Evolutionary conservation across 1,139 yeast species (phyloP).

Genomic region (Magnusiomyces suaveolens): DNA sequence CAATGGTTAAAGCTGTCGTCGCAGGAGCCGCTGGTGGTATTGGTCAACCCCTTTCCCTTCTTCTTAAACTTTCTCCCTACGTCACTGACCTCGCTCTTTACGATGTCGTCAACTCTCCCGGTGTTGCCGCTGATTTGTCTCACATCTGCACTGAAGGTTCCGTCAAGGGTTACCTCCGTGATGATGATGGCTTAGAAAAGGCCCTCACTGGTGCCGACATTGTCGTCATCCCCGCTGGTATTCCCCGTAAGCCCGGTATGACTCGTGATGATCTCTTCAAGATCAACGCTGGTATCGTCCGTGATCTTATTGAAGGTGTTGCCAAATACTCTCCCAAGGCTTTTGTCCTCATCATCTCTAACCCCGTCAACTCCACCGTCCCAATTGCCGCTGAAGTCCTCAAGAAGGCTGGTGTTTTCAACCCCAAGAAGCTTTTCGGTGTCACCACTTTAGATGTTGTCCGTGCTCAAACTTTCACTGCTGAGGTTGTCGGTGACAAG

Average conservation of each 20-base stretch:
- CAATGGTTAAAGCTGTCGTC: slow-evolving; percentile 34
- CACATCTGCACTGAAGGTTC: slow-evolving; percentile 78
- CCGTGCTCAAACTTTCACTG: slow-evolving; percentile 76
- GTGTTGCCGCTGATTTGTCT: slow-evolving; percentile 85
- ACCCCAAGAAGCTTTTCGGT: slow-evolving; percentile 79
- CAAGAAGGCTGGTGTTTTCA: slow-evolving; percentile 62
- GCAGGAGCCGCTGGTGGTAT: slow-evolving; percentile 46
- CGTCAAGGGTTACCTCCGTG: slow-evolving; percentile 63
- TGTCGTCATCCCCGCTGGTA: slow-evolving; percentile 90
- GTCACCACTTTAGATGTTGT: slow-evolving; percentile 87
- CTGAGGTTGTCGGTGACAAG: slow-evolving; percentile 40
- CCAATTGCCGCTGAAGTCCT: slow-evolving; percentile 85
- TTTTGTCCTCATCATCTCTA: slow-evolving; percentile 69
- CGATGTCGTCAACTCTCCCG: slow-evolving; percentile 85
- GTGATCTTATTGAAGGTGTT: slow-evolving; percentile 71
- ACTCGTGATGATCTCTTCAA: slow-evolving; percentile 91
- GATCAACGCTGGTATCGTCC: slow-evolving; percentile 85
- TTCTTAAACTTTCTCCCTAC: slow-evolving; percentile 58
- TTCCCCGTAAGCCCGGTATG: slow-evolving; percentile 98
- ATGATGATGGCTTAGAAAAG: slow-evolving; percentile 40
- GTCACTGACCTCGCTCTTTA: slow-evolving; percentile 61
- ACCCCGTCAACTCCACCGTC: slow-evolving; percentile 94
- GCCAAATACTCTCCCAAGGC: slow-evolving; percentile 69
- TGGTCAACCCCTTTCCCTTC: too few species aligned
- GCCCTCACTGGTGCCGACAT: slow-evolving; percentile 68